These are phyloP conservation scores for Aspergillus transmontanensis DNA, from an alignment of 2,329 filamentous ascomycete genomes.

Conservation along the genomic window DNA sequence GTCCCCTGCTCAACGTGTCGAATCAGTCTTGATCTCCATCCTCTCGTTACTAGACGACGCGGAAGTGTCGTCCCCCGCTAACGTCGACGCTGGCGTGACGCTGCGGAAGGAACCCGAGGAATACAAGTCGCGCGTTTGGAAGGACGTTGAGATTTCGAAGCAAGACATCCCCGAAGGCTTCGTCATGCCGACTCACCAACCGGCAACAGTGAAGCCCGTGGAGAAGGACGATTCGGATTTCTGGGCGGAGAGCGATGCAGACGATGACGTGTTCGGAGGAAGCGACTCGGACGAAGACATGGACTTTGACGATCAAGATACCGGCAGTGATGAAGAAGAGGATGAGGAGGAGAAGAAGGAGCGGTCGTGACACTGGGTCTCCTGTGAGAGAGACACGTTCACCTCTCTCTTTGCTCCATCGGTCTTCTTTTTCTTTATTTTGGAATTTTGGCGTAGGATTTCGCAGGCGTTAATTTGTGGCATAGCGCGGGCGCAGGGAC, in stretches of 20 bases:
- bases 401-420: background rate
- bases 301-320: conserved; percentile 47
- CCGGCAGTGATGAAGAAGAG: conserved; percentile 63
- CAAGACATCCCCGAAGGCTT: conserved; percentile 78
- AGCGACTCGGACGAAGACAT: conserved; percentile 63
- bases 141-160: conserved; percentile 73
- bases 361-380: background rate
- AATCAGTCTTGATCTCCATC: conserved; percentile 91
- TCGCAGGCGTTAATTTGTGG: conserved; percentile 6
- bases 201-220: conserved; percentile 52
- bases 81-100: conserved; percentile 88
- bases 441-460: conserved; percentile 7
- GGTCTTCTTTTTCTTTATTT: background rate
- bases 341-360: conserved; percentile 11
- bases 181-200: conserved; percentile 77
- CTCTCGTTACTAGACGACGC: conserved; percentile 90
- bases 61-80: conserved; percentile 89
- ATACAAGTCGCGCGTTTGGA: conserved; percentile 71
- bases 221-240: conserved; percentile 75
- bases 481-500: conserved; percentile 12
- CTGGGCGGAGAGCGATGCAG: conserved; percentile 72
- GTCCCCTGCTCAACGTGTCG: conserved; percentile 90
- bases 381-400: background rate
- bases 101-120: conserved; percentile 71
- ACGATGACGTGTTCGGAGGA: conserved; percentile 76